Evolutionary conservation across 208 protist genomes (phyloP).

Genomic region (Endotrypanum monterogeii): DNA sequence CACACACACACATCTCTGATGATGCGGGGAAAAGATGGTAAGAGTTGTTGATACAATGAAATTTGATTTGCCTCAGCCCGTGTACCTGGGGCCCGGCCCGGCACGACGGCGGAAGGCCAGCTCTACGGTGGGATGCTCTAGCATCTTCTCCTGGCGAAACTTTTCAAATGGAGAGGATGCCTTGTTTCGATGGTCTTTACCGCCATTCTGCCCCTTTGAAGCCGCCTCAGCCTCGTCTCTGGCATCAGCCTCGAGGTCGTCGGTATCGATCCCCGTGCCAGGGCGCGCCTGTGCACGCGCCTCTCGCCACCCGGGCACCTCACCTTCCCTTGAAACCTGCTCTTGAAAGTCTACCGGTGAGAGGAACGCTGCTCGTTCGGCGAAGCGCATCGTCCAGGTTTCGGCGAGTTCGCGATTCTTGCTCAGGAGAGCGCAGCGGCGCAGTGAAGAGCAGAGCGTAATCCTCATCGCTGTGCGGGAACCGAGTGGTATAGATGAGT

Average conservation of each 20-base stretch:
- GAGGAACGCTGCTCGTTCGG: slow-evolving; percentile 43
- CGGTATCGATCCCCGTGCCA: slow-evolving; percentile 67
- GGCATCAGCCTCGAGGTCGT: slow-evolving; percentile 54
- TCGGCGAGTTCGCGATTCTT: slow-evolving; percentile 48
- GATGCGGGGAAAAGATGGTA: not conserved
- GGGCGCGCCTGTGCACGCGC: slow-evolving; percentile 34
- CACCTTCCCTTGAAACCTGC: slow-evolving; percentile 11
- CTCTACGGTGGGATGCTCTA: slow-evolving; percentile 77
- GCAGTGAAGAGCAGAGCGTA: slow-evolving; percentile 67
- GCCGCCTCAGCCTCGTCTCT: slow-evolving; percentile 24
- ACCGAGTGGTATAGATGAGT: slow-evolving; percentile 45
- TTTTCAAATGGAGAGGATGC: slow-evolving; percentile 42
- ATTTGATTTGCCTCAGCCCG: slow-evolving; percentile 36
- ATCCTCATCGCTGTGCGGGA: slow-evolving; percentile 69
- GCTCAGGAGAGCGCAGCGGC: slow-evolving; percentile 72
- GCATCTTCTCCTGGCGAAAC: slow-evolving; percentile 57
- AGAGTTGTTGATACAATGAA: not conserved
- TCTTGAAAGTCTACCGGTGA: slow-evolving; percentile 66
- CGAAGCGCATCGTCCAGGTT: slow-evolving; percentile 76
- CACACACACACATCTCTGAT: not conserved
- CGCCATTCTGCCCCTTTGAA: not conserved
- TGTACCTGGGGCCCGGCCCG: slow-evolving; percentile 77
- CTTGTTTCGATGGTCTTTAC: not conserved
- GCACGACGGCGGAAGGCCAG: slow-evolving; percentile 44
- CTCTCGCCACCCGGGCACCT: slow-evolving; percentile 33